Evolutionary conservation across 345 rosid genomes (phyloP), one percentile per base, ranked within the genome.

Genomic region (Noccaea bulbosa): DNA sequence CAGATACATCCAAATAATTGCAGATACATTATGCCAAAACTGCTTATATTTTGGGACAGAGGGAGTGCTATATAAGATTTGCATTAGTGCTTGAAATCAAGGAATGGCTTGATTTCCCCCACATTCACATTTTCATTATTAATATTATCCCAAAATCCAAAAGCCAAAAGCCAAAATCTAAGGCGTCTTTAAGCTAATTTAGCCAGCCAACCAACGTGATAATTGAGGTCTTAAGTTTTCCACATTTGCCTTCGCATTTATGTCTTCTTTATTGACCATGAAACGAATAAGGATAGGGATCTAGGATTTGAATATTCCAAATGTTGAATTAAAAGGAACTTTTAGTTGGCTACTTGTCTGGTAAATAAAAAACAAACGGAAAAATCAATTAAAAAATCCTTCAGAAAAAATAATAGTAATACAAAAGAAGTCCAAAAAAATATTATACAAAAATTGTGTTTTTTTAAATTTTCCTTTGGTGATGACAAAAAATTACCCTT

Each of bases 221-320:
- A 56, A 54, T 30, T 54, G 35, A 20, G 37, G 55, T 62, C 53
- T 43, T 63, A 54, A 71, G 35, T 47, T 47, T 65, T 65, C 71
- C 17, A 37, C 12, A 62, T 30, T 44, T 38, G 46, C 62, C 48
- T 24, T 53, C 20, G 41, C 76, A 55, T 54, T 54, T 55, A 45
- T 56, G 5, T 56, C 37, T 68, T 20, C 63, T 16, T 37, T 62
- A 6, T 43, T 34, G 47, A 53, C 54, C 24, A 17, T 10, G 8
- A 69, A 69, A 43, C 44, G n/a, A 53, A 38, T 15, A 32, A 40
- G 52, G 61, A 61, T 43, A 45, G 47, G 48, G 30, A 71, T 41
- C 32, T 53, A 52, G 8, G 15, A 62, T 20, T 64, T 62, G 69
- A 48, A 64, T 35, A 64, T 48, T 64, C 35, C 45, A 64, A 12